A percentile compares a stretch with the other conserved stretches of the same genome.
phyloP scores from a whole-genome alignment of 2,329 filamentous ascomycete genomes.

The Diaporthe velutina region DNA sequence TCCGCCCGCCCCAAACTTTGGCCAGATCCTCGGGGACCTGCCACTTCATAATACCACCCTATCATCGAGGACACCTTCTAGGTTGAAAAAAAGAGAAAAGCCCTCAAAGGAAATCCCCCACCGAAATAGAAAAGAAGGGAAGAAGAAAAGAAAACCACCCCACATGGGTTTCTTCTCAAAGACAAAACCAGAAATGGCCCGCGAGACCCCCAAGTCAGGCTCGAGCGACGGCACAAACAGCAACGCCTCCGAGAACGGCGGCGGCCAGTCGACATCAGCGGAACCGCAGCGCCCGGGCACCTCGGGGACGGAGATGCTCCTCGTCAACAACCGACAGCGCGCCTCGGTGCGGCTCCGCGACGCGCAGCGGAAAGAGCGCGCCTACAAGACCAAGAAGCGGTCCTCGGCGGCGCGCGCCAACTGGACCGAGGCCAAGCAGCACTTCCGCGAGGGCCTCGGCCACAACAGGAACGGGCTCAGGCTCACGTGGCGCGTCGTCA shows the following conservation, averaged over 20 bases:
- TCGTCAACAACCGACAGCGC: constrained; percentile 53
- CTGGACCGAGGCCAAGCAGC: constrained; percentile 53
- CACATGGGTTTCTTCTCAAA: constrained; percentile 38
- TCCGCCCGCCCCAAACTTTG: background rate
- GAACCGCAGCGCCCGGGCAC: constrained; percentile 56
- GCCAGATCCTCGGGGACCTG: background rate
- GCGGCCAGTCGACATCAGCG: constrained; percentile 10
- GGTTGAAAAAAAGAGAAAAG: background rate
- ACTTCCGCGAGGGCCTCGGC: constrained; percentile 52
- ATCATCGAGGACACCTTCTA: background rate
- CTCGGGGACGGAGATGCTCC: constrained; percentile 57
- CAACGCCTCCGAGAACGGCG: background rate
- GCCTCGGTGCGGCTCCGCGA: constrained; percentile 54
- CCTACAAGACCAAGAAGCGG: constrained; percentile 57
- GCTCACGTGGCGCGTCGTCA: constrained; percentile 49
- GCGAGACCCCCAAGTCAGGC: constrained; percentile 21
- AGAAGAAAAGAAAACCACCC: background rate
- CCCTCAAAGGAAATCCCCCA: background rate
- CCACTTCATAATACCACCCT: background rate
- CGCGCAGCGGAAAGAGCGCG: constrained; percentile 55
- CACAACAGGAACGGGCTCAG: constrained; percentile 53
- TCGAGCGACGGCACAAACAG: background rate
- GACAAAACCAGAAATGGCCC: constrained; percentile 32
- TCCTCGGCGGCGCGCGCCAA: constrained; percentile 53
- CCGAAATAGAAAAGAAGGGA: too few species aligned